phyloP scores from a whole-genome alignment of 108 stramenopile genomes.

The Skeletonema tropicum region DNA sequence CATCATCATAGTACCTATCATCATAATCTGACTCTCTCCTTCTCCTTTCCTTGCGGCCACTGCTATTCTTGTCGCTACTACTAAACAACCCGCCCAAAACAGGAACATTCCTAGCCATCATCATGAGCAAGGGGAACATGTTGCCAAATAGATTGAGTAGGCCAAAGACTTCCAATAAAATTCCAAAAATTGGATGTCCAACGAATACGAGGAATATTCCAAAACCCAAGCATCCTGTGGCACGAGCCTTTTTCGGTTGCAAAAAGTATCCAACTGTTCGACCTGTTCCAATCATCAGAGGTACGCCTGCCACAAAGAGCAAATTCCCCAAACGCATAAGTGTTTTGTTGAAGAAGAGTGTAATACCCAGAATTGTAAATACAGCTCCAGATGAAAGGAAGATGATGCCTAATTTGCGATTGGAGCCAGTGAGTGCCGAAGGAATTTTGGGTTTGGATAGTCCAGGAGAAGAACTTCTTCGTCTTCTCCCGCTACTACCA shows the following conservation, averaged over 20 bases:
- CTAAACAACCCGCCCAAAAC: conserved; percentile 71
- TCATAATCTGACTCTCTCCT: conserved; percentile 27
- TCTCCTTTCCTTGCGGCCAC: conserved; percentile 18
- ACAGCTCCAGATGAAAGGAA: conserved; percentile 73
- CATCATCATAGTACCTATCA: conserved; percentile 27
- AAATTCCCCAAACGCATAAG: conserved; percentile 94
- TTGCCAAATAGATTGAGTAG: conserved; percentile 94
- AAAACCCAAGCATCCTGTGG: conserved; percentile 76
- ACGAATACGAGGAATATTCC: conserved; percentile 88
- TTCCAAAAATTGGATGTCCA: conserved; percentile 90
- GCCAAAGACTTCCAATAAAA: conserved; percentile 90
- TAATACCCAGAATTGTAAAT: conserved; percentile 83
- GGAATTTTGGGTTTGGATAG: conserved; percentile 25
- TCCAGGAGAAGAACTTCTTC: neutral
- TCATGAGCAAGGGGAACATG: conserved; percentile 85
- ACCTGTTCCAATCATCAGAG: conserved; percentile 90
- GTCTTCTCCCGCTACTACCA: neutral
- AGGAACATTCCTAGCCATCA: conserved; percentile 74
- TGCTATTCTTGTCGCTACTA: conserved; percentile 29
- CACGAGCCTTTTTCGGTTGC: conserved; percentile 85
- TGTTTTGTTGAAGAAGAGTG: conserved; percentile 94
- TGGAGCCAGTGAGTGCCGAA: conserved; percentile 30
- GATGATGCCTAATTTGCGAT: conserved; percentile 76
- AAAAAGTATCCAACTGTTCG: conserved; percentile 88
- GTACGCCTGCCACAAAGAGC: conserved; percentile 80